phyloP scores from a whole-genome alignment of 257 asterid genomes.

The Linderniella brevidens region DNA sequence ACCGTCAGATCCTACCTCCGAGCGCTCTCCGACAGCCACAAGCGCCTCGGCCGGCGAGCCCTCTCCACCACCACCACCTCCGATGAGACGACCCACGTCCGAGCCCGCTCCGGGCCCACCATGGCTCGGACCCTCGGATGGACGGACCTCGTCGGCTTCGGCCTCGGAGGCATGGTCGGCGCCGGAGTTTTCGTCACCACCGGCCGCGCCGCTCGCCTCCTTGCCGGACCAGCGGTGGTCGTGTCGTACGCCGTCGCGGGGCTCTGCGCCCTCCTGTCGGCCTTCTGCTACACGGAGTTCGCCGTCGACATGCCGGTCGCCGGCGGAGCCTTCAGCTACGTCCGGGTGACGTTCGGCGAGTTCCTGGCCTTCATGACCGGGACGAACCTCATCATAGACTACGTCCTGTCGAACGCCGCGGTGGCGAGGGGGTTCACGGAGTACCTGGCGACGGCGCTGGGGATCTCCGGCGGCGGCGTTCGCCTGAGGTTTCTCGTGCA shows the following conservation, averaged over 20 bases:
- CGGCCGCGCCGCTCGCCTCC: constrained; percentile 41
- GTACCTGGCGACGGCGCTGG: constrained; percentile 58
- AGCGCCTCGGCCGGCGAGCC: constrained; percentile 60
- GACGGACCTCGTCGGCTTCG: constrained; percentile 71
- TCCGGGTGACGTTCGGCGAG: constrained; percentile 87
- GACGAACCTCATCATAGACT: constrained; percentile 65
- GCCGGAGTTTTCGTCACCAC: constrained; percentile 93
- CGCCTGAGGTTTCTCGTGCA: constrained; percentile 34
- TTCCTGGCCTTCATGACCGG: constrained; percentile 79
- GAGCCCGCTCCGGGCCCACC: constrained; percentile 46
- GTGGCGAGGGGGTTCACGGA: constrained; percentile 89
- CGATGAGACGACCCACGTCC: constrained; percentile 35
- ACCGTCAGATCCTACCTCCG: constrained; percentile 34
- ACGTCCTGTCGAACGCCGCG: constrained; percentile 89
- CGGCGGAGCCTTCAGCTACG: constrained; percentile 95
- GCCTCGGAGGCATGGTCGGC: constrained; percentile 96
- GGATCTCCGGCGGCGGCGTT: constrained; percentile 20
- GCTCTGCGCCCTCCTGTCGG: constrained; percentile 82
- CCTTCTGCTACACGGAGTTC: constrained; percentile 92
- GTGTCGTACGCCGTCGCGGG: constrained; percentile 96
- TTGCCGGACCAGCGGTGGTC: constrained; percentile 82
- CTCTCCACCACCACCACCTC: constrained; percentile 43
- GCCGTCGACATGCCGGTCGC: constrained; percentile 98
- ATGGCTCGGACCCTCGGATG: constrained; percentile 59
- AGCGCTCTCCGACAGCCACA: constrained; percentile 71